Evolutionary conservation across 2,329 filamentous ascomycete species (phyloP), one percentile per base, ranked within the genome.

Genomic region (Tolypocladium tundrense): DNA sequence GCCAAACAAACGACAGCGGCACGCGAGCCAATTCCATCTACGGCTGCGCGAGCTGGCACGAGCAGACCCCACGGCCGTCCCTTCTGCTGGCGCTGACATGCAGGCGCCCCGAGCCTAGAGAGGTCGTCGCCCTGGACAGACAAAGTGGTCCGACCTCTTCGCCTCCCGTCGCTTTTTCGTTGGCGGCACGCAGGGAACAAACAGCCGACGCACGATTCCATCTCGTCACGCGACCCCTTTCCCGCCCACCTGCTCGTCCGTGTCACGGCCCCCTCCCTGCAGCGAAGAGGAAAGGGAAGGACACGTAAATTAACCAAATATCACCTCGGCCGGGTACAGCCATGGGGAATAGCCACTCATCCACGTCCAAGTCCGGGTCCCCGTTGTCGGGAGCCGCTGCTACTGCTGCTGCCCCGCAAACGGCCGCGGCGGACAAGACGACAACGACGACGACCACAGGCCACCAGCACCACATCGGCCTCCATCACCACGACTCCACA

Each of bases 261-360:
- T 45, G 40, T 48, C 41, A 55, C 41, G 41, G 54, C 8, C 54
- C 54, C 4, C 53, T 42, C 16, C 53, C 53, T 54, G 53, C 53
- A 54, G 53, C 48, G 19, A 35, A 16, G 48, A 33, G 31, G 48
- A n/a, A 51, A 35, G 48, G 48, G 27, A 33, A 51, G 27, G 27
- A 51, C 16, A n/a, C 27, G n/a, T 19, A 51, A 4, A n/a, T 51
- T n/a, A 8, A 4, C 16, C 9, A 31, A 13, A 16, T 33, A 21
- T 4, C 52, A 40, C 21, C 27, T 11, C n/a, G 21, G 53, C 39
- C 37, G n/a, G 53, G n/a, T 41, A 14, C 27, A n/a, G 55, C 60
- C 62, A 73, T 73, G 71, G 71, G 71, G 61, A 73, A 73, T 63
- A 73, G 71, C 65, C 68, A 71, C 60, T 72, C 71, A 54, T 69